Evolutionary conservation across 2,329 filamentous ascomycete genomes (phyloP), one percentile per base, ranked within the genome.

Genomic region (Helotiales sp.): DNA sequence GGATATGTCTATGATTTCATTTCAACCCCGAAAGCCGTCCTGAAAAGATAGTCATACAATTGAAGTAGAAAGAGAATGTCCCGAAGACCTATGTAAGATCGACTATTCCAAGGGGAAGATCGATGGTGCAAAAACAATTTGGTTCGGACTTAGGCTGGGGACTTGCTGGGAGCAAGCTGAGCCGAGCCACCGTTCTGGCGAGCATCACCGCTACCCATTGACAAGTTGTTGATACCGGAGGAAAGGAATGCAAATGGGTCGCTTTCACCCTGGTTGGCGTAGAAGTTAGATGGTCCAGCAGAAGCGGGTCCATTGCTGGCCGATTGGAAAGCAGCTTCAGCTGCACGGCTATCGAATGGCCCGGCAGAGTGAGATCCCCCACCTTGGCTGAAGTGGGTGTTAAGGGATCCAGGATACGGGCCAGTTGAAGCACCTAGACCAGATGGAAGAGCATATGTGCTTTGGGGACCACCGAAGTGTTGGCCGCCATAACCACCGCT

Each of bases 251-350:
- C 89, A 79, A 95, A 94, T 11, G 92, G 91, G 74, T 94, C 92
- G 73, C 84, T 89, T 76, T 92, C 89, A 64, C 82, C 83, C 73
- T 89, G 84, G 61, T 76, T 77, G 69, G 79, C 82, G 77, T 90
- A 91, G 75, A 91, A 92, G 77, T 88, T 91, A 49, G 91, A 89
- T 37, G 90, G 89, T 47, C 91, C 92, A 68, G 90, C 90, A 52
- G 91, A 92, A 17, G 90, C 89, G 22, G 91, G 90, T 64, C 92
- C 92, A 73, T 96, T 95, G 74, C 90, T 90, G 45, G 93, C 93
- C 47, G 92, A 92, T 77, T 93, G 92, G 84, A 99, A 99, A 28
- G 96, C 95, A 68, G 93, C 93, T 82, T 98, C 95, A 17, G 95
- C 93, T 70, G 93, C 92, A 70, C 94, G 92, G 83, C 93, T 96